A percentile compares a stretch with the other conserved stretches of the same genome.
Evolutionary conservation across 441 rosid species (phyloP).

Genomic region (Bocquillonia castaneifolia): DNA sequence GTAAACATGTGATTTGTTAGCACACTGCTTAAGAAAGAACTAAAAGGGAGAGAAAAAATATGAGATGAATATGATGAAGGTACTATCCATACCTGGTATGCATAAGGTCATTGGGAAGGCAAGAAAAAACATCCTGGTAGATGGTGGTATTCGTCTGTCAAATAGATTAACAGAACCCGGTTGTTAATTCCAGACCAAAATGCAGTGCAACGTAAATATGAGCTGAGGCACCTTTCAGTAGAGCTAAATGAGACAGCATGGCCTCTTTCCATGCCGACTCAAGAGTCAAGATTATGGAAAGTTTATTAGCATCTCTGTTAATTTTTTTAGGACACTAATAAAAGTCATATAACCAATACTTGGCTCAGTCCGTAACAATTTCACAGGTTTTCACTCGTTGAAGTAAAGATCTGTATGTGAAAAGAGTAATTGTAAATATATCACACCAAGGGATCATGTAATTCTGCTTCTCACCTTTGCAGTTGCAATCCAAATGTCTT

Average conservation of each 20-base stretch:
- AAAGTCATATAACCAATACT: neutral
- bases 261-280: neutral
- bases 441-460: neutral
- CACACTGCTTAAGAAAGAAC: neutral
- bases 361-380: neutral
- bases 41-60: neutral
- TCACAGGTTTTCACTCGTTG: neutral
- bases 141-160: constrained; percentile 77
- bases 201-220: too few relatives aligned
- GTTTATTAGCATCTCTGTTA: too few relatives aligned
- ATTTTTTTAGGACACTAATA: neutral
- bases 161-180: constrained; percentile 16
- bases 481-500: constrained; percentile 74
- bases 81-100: constrained; percentile 60
- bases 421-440: neutral
- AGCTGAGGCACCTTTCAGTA: too few relatives aligned
- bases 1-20: constrained; percentile 16
- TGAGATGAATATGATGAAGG: neutral
- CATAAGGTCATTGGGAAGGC: constrained; percentile 86
- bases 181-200: constrained; percentile 14
- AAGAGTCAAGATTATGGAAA: too few relatives aligned
- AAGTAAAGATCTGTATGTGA: neutral
- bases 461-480: constrained; percentile 65
- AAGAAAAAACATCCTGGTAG: constrained; percentile 91
- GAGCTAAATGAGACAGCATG: neutral